Evolutionary conservation across 139 green algal genomes (phyloP).

Genomic region (Chlamydomonas asymmetrica): DNA sequence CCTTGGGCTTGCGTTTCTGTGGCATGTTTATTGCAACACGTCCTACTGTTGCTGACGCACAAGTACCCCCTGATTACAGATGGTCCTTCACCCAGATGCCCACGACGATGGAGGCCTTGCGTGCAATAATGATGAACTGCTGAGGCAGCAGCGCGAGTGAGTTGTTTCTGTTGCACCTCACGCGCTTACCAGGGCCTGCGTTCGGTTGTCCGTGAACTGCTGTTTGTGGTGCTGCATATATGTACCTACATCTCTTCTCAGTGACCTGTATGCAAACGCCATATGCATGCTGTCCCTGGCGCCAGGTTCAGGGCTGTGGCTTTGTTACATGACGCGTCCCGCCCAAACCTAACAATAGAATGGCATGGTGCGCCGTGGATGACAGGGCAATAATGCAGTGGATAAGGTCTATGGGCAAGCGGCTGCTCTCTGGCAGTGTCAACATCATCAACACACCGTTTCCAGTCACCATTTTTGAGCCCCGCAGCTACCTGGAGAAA

Average conservation of each 20-base stretch:
- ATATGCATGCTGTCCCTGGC: background rate
- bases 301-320: background rate
- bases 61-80: no score
- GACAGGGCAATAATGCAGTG: constrained; percentile 69
- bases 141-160: constrained; percentile 65
- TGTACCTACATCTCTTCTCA: background rate
- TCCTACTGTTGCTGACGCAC: no score
- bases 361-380: background rate
- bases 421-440: constrained; percentile 72
- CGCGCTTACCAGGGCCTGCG: no score
- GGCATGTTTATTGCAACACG: no score
- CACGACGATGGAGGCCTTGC: constrained; percentile 65
- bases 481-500: constrained; percentile 85
- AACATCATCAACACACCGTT: constrained; percentile 84
- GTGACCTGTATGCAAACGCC: background rate
- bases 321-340: no score
- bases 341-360: background rate
- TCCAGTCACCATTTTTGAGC: constrained; percentile 85
- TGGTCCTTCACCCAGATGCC: constrained; percentile 72
- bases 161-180: no score
- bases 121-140: constrained; percentile 63
- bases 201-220: background rate
- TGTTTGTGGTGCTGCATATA: background rate
- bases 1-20: no score
- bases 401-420: constrained; percentile 71